A percentile compares a stretch with the other conserved stretches of the same genome.
Evolutionary conservation across 768 basidiomycete species (phyloP).

Genomic region (Boletus tylopilopsis): DNA sequence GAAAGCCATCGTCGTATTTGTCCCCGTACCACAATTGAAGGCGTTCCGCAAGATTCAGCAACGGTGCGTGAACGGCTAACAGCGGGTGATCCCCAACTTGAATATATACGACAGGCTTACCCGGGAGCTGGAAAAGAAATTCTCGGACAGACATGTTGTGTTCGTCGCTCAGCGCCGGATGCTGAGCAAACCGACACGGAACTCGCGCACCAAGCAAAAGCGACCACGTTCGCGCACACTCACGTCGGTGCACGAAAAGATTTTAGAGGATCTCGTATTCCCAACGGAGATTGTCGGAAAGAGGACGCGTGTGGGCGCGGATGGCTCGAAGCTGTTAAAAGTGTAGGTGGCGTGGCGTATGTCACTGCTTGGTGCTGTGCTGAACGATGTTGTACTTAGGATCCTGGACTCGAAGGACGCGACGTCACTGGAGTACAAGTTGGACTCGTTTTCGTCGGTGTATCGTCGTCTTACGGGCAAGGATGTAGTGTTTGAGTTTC

Average conservation of each 20-base stretch:
- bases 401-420: constrained; percentile 98
- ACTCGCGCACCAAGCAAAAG: constrained; percentile 91
- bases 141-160: constrained; percentile 98
- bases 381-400: constrained; percentile 43
- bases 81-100: constrained; percentile 2
- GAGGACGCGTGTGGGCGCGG: constrained; percentile 89
- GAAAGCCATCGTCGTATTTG: constrained; percentile 98
- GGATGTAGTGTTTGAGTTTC: constrained; percentile 95
- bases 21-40: constrained; percentile 95
- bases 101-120: constrained; percentile 66
- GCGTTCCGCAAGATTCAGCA: constrained; percentile 98
- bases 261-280: constrained; percentile 98
- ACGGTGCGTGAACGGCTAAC: constrained; percentile 49
- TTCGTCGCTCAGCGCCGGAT: constrained; percentile 98
- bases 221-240: constrained; percentile 95
- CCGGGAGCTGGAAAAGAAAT: constrained; percentile 99
- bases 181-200: constrained; percentile 95
- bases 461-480: constrained; percentile 95
- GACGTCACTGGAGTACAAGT: constrained; percentile 98
- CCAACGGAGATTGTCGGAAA: constrained; percentile 99
- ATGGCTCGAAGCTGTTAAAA: constrained; percentile 94
- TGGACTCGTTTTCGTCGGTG: constrained; percentile 97
- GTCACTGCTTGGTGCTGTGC: constrained; percentile 12
- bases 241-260: constrained; percentile 96
- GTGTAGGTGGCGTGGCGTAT: constrained; percentile 78